These are phyloP conservation scores for Lyophyllum atratum DNA, from an alignment of 768 basidiomycete species.

Conservation along the genomic window DNA sequence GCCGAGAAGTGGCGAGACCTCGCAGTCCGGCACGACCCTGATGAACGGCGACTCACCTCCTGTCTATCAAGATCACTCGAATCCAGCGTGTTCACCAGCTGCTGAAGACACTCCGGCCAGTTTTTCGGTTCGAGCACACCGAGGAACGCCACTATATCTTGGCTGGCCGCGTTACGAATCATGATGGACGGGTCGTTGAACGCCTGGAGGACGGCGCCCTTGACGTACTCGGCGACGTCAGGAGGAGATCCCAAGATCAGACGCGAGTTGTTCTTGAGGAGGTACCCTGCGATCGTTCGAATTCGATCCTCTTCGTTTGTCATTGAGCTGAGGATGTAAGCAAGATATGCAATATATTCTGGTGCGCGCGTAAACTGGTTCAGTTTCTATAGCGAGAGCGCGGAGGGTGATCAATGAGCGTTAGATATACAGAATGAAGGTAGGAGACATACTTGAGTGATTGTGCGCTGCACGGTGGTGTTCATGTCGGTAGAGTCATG, in stretches of 20 bases:
- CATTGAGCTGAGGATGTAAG: constrained; percentile 84
- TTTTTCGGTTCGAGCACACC: constrained; percentile 86
- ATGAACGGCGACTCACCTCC: constrained; percentile 64
- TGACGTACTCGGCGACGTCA: constrained; percentile 72
- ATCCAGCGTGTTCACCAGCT: constrained; percentile 81
- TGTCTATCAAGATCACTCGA: constrained; percentile 73
- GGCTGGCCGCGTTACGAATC: constrained; percentile 92
- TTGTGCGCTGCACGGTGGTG: constrained; percentile 73
- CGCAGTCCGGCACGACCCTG: not conserved
- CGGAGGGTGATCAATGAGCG: constrained; percentile 20
- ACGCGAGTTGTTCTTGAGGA: constrained; percentile 94
- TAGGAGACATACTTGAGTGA: constrained; percentile 69
- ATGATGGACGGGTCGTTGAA: constrained; percentile 82
- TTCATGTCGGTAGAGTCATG: constrained; percentile 85
- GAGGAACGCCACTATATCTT: constrained; percentile 89
- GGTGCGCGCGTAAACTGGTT: constrained; percentile 85
- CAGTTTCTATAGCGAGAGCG: constrained; percentile 61
- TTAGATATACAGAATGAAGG: constrained; percentile 19
- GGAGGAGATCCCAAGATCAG: constrained; percentile 69
- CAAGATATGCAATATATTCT: constrained; percentile 95
- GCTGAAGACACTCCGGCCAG: constrained; percentile 94
- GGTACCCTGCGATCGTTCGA: constrained; percentile 92
- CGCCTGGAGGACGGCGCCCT: constrained; percentile 74
- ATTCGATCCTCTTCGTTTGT: constrained; percentile 88
- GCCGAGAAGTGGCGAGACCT: not conserved